These are phyloP conservation scores for Starmerella bombi DNA, from an alignment of 805 yeast genomes.

Conservation along the genomic window DNA sequence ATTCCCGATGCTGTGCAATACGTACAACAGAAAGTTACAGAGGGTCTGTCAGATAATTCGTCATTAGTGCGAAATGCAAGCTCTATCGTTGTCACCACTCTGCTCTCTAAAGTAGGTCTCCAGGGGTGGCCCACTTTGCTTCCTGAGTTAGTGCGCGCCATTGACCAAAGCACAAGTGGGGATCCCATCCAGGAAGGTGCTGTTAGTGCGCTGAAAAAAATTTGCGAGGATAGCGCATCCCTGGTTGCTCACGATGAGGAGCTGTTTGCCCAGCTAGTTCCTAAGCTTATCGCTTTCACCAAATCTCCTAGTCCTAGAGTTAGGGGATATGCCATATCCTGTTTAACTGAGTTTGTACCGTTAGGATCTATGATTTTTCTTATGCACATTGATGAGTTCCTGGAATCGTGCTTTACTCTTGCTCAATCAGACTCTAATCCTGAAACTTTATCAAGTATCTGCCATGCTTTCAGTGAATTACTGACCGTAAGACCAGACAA, in stretches of 20 bases:
- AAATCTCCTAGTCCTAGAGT: conserved; percentile 31
- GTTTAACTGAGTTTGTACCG: conserved; percentile 65
- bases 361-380: conserved; percentile 53
- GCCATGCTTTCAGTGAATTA: conserved; percentile 58
- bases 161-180: conserved; percentile 32
- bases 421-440: conserved; percentile 47
- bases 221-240: conserved; percentile 75
- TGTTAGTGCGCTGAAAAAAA: conserved; percentile 65
- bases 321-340: conserved; percentile 49
- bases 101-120: conserved; percentile 58
- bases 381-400: conserved; percentile 50
- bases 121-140: conserved; percentile 61
- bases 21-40: conserved; percentile 33
- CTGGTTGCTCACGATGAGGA: conserved; percentile 51
- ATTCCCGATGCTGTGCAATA: conserved; percentile 32
- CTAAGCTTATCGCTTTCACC: conserved; percentile 45
- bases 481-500: conserved; percentile 71
- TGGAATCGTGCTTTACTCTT: conserved; percentile 50
- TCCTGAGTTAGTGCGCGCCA: conserved; percentile 52
- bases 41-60: conserved; percentile 41
- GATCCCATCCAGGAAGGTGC: conserved; percentile 53
- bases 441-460: conserved; percentile 57
- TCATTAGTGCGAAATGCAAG: conserved; percentile 71
- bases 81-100: conserved; percentile 76
- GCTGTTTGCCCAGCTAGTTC: conserved; percentile 44